These are phyloP conservation scores for Mycena venus DNA, from an alignment of 768 basidiomycete genomes.

Conservation along the genomic window DNA sequence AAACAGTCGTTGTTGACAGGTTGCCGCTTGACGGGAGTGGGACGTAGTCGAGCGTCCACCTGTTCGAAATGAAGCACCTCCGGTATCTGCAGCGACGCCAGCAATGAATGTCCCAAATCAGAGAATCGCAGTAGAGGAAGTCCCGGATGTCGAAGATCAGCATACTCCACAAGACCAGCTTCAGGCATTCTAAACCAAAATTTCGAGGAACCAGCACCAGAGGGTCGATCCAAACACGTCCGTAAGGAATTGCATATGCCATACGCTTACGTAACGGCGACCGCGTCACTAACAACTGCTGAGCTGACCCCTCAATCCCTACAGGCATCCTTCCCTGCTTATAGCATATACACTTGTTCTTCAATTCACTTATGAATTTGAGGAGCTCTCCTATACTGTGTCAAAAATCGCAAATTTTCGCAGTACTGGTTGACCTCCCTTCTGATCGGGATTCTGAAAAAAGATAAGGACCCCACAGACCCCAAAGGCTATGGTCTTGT, in stretches of 20 bases:
- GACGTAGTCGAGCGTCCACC: slow-evolving; percentile 7
- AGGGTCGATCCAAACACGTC: slow-evolving; percentile 10
- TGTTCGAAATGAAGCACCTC: neutral
- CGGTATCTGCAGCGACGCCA: neutral
- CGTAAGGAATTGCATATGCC: slow-evolving; percentile 24
- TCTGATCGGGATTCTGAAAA: no score
- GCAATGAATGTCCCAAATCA: neutral
- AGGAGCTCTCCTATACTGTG: no score
- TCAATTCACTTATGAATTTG: no score
- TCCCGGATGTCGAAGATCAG: neutral
- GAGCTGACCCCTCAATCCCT: slow-evolving; percentile 17
- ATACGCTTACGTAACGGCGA: slow-evolving; percentile 21
- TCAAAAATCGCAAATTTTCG: no score
- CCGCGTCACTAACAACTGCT: slow-evolving; percentile 6
- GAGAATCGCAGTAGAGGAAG: neutral
- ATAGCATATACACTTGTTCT: no score
- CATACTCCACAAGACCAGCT: neutral
- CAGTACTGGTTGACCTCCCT: no score
- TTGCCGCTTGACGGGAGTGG: slow-evolving; percentile 37
- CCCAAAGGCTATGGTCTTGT: no score
- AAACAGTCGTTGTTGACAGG: slow-evolving; percentile 16
- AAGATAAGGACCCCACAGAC: no score
- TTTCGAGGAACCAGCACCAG: slow-evolving; percentile 6
- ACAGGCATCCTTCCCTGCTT: slow-evolving; percentile 27
- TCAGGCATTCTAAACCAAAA: neutral